Evolutionary conservation across 805 yeast genomes (phyloP), one percentile per base, ranked within the genome.

Genomic region (Metschnikowia matae): DNA sequence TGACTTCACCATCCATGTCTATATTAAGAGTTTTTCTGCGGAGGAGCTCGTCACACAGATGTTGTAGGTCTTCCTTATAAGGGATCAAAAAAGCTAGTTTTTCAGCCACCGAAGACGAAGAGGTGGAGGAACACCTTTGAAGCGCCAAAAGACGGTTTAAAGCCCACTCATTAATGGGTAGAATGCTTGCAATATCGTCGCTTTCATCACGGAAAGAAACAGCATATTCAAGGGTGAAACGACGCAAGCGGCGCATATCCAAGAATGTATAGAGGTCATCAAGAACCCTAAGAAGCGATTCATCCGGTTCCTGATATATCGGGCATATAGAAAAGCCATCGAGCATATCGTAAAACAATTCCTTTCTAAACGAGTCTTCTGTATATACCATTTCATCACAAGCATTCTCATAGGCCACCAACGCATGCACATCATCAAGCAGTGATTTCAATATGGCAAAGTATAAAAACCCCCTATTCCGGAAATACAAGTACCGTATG

Each of bases 381-480:
- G 41, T 40, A 23, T 42, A 6, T 3, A 21, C 13, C 14, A 53
- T 55, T 2, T 44, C 43, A 2, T 34, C 44, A 8, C 33, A 35
- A 18, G 58, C 59, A 31, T 53, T 50, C 4, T 50, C 32, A 26
- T 53, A 18, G 10, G 35, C 40, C 8, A 44, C 40, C 33, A 44
- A 44, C 2, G 3, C 23, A 3, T 35, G 23, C 4, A 44, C 32
- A 4, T 50, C 32, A 4, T 50, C 51, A 13, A 40, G 26, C 26
- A 58, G 58, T 5, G 48, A 39, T 43, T 55, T 67, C 54, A 73
- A 55, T 5, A 72, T 63, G 31, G 75, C 71, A 26, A 87, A 75
- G 53, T 82, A 78, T 32, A 89, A 74, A 58, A 89, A 76, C 0
- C 96, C 97, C 50, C 96, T 71, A 62, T 92, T 94, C 56, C 97